Evolutionary conservation across 352 stramenopile genomes (phyloP).

Genomic region (Pythium aphanidermatum): DNA sequence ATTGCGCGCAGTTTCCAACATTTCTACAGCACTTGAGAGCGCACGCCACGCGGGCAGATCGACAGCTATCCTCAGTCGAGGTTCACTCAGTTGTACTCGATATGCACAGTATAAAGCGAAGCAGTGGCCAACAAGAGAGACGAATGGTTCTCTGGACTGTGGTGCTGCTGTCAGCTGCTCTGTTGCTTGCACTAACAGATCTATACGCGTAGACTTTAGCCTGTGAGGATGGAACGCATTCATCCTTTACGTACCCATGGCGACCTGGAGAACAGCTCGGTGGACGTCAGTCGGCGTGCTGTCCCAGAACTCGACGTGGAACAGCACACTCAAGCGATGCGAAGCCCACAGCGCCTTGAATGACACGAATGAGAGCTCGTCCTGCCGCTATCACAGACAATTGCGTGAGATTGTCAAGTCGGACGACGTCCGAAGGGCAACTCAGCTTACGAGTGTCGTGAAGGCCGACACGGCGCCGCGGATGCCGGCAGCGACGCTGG

Average conservation of each 20-base stretch:
- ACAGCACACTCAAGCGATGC: conserved; percentile 40
- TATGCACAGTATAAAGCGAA: conserved; percentile 67
- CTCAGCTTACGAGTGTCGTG: not conserved
- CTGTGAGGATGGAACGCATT: too few species aligned
- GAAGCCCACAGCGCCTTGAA: conserved; percentile 51
- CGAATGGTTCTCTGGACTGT: not conserved
- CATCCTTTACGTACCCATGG: conserved; percentile 25
- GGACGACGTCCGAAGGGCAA: not conserved
- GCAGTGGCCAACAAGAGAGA: conserved; percentile 30
- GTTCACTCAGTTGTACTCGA: conserved; percentile 42
- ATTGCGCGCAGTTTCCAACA: too few species aligned
- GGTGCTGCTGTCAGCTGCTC: not conserved
- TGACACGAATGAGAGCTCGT: conserved; percentile 23
- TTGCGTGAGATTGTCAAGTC: not conserved
- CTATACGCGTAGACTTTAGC: too few species aligned
- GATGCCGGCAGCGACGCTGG: conserved; percentile 4
- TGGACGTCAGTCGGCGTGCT: conserved; percentile 49
- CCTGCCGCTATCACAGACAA: conserved; percentile 9
- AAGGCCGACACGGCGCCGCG: conserved; percentile 1
- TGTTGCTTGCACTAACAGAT: conserved; percentile 26
- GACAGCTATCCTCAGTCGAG: conserved; percentile 62
- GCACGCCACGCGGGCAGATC: conserved; percentile 35
- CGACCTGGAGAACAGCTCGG: conserved; percentile 49
- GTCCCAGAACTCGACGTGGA: conserved; percentile 77
- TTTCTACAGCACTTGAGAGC: too few species aligned